Base-by-base conservation (phyloP, 257 asterid genomes). In the Rubia yunnanensis region DNA sequence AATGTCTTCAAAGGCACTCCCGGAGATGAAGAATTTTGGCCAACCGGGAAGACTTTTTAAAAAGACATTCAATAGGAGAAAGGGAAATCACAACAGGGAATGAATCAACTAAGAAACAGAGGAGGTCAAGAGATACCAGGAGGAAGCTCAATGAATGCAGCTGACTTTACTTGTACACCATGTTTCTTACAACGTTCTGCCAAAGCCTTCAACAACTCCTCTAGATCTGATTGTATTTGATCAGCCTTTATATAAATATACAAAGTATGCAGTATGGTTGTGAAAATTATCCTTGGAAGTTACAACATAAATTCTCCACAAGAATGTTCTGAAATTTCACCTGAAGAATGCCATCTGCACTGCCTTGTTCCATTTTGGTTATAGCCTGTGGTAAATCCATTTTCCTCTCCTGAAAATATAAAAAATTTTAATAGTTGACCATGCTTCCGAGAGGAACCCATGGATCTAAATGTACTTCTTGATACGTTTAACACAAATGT, bases 281-380 rank as follows among this genome's bases (percentile, higher is more conserved):
- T 23, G 54, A 62, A 59, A 65, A 27, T 56, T 71, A 66, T 55
- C 22, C 18, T 46, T 61, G 36, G 38, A 44, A 44, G 52, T 17
- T 44, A 44, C 17, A 31, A 54, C n/a, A 50, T 23, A 63, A 23
- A n/a, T n/a, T n/a, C 8, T 26, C 10, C 69, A 58, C n/a, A 56
- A 44, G 63, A 65, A 49, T 59, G 27, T 26, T 53, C 48, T 30
- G 69, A 61, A 60, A 60, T 55, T 36, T 78, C 67, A 94, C 99
- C 97, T 94, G 97, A 80, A 94, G 99, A 80, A 94, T 86, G 74
- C 99, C 99, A 78, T 94, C 99, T 62, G 91, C 92, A 79, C 99
- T 94, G 73, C 99, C 99, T 81, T 94, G 99, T 78, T 94, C 99
- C 88, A 94, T 86, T 88, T 83, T 90, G 63, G 58, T 74, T 68